Evolutionary conservation across 75 land plant genomes (phyloP), one percentile per base, ranked within the genome.

Genomic region (Pseudotsuga menziesii): DNA sequence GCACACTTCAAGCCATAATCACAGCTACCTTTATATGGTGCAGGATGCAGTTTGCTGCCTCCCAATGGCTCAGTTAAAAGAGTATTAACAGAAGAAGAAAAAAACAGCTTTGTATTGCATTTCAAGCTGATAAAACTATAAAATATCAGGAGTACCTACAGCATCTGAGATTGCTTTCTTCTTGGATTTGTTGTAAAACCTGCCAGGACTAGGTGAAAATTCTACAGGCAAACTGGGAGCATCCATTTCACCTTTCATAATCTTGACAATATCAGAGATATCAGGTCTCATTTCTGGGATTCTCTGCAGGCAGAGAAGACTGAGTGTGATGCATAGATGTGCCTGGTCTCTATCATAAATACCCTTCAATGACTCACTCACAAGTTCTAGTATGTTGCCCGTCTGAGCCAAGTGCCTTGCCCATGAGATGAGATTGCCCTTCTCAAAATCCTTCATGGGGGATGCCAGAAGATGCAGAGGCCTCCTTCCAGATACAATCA

Each of bases 361-460:
- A 11, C 83, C 85, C 61, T 78, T 83, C 81, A 94, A 78, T 19
- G 61, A 81, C 72, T 87, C 88, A 75, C 92, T 94, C 32, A 94
- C 87, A 16, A 94, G 83, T 17, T 94, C 97, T 20, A 92, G 67
- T 0, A 87, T 32, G 58, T 88, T 86, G 23, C 94, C 97, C 7
- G 78, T 23, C 60, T 87, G 86, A 52, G 97, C 92, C 74, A 91
- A 76, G 20, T 86, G 83, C 72, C 92, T 81, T 52, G 87, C 91
- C 97, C 97, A 94, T 32, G 89, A 84, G 26, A 94, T 80, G 58
- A 94, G 80, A 80, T 94, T 94, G 2, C 94, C 97, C 72, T 85
- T 88, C 79, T 94, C 94, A 52, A 94, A 89, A 32, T 97, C 95
- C 81, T 81, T 89, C 86, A 94, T 84, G 2, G 97, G 97, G 12